These are phyloP conservation scores for Lecanoromycetidae sp. DNA, from an alignment of 2,329 filamentous ascomycete species.

Conservation along the genomic window DNA sequence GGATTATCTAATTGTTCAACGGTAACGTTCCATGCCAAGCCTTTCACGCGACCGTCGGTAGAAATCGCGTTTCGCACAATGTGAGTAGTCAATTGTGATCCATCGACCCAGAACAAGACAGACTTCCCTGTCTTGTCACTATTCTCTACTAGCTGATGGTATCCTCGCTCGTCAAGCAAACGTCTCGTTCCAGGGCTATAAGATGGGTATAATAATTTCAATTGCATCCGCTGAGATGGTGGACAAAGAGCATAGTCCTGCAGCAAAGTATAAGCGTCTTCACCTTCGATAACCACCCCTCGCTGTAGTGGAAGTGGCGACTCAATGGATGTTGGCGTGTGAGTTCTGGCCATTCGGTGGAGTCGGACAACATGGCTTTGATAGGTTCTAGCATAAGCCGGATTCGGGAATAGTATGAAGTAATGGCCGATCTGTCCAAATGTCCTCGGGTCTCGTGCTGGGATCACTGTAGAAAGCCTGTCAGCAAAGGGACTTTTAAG, in stretches of 20 bases:
- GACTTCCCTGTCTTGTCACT: slow-evolving; percentile 10
- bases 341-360: slow-evolving; percentile 34
- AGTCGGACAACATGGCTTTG: slow-evolving; percentile 42
- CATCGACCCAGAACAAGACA: slow-evolving; percentile 18
- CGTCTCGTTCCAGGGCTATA: slow-evolving; percentile 24
- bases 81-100: slow-evolving; percentile 16
- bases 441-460: slow-evolving; percentile 51
- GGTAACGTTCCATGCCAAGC: slow-evolving; percentile 23
- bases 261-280: slow-evolving; percentile 33
- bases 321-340: slow-evolving; percentile 32
- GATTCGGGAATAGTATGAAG: slow-evolving; percentile 54
- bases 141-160: slow-evolving; percentile 15
- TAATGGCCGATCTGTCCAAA: slow-evolving; percentile 54
- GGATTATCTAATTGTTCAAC: slow-evolving; percentile 12
- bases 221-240: slow-evolving; percentile 27
- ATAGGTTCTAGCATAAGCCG: slow-evolving; percentile 50
- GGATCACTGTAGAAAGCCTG: slow-evolving; percentile 39
- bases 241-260: slow-evolving; percentile 41
- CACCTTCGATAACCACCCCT: slow-evolving; percentile 32
- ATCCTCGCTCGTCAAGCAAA: slow-evolving; percentile 28
- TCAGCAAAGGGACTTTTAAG: slow-evolving; percentile 2
- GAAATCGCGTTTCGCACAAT: slow-evolving; percentile 20
- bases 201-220: slow-evolving; percentile 27
- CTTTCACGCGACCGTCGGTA: slow-evolving; percentile 24
- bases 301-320: slow-evolving; percentile 33